These are phyloP conservation scores for Podospora conica DNA, from an alignment of 495 filamentous ascomycete species.

Conservation along the genomic window DNA sequence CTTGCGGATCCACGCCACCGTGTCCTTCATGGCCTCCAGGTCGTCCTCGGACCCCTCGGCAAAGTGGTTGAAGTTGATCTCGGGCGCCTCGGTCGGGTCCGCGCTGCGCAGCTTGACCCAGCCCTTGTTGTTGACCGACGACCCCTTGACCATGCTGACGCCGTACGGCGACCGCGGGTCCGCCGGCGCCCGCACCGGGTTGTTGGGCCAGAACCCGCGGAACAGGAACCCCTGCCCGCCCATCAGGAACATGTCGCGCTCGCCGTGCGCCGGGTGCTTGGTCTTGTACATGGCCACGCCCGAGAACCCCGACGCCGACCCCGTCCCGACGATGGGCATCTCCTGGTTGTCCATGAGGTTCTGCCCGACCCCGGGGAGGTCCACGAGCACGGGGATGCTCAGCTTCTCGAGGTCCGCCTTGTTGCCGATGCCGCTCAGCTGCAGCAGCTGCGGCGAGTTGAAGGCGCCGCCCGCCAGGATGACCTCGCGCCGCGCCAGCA, in stretches of 20 bases:
- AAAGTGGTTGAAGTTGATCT: constrained; percentile 37
- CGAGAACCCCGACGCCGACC: constrained; percentile 21
- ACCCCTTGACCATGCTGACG: constrained; percentile 34
- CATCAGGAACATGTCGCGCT: constrained; percentile 37
- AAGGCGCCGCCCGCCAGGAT: constrained; percentile 48
- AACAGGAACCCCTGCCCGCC: constrained; percentile 33
- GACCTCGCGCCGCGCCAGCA: constrained; percentile 42
- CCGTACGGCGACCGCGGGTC: constrained; percentile 27
- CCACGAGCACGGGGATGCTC: constrained; percentile 38
- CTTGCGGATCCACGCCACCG: constrained; percentile 28
- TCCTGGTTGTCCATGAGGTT: constrained; percentile 51
- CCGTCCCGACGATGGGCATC: constrained; percentile 30
- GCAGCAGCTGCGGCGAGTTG: constrained; percentile 49
- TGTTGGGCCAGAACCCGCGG: constrained; percentile 36
- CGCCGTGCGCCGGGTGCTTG: constrained; percentile 30
- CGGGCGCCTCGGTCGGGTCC: constrained; percentile 31
- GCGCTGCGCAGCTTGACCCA: constrained; percentile 29
- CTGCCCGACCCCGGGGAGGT: constrained; percentile 49
- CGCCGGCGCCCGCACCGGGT: constrained; percentile 22
- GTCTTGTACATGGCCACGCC: constrained; percentile 33
- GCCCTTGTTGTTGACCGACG: constrained; percentile 28
- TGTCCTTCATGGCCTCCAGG: constrained; percentile 34
- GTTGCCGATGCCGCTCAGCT: constrained; percentile 35
- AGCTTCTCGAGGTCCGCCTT: constrained; percentile 28
- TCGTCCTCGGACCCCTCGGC: constrained; percentile 25